Evolutionary conservation across 2,329 filamentous ascomycete genomes (phyloP), one percentile per base, ranked within the genome.

Genomic region (Aspergillus fructus): DNA sequence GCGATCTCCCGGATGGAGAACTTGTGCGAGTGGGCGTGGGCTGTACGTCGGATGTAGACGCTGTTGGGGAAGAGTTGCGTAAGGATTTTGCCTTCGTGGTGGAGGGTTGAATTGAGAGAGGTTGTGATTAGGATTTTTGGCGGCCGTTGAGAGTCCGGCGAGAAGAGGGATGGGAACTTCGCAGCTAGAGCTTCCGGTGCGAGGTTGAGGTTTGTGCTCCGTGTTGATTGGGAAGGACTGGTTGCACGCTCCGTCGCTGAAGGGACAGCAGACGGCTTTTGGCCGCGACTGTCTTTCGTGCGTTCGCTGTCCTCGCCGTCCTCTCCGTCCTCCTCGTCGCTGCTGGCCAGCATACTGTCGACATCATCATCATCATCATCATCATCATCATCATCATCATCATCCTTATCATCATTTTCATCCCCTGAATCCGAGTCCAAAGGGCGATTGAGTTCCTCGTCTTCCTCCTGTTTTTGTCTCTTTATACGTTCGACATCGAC

Each of bases 61-160:
- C 81, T 83, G 73, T 89, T 88, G 56, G 94, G 93, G 77, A 97
- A 96, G 59, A 97, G 79, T 9, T 84, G 83, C 59, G 88, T 90
- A 59, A 97, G 83, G 41, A 92, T 82, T 58, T 89, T 76, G 49
- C 91, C 93, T 79, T 96, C 86, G 60, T 88, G 76, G 79, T 99
- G 93, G 12, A 97, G 85, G 1, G 89, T 93, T 12, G 90, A 91
- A 78, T 96, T 93, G 68, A 97, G 82, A 12, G 87, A 90, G 7
- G 94, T 97, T 0, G 94, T 99, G 69, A 99, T 84, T 40, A 99
- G 86, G 62, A 97, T 87, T 76, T 97, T 96, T 51, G 94, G 93
- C 58, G 77, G 76, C 55, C 79, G 83, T 48, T 80, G 84, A 34
- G 81, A 68, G 60, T 77, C 72, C 13, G 68, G 65, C 30, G 84